Conservation (phyloP, 164 flowering plant species). For the grape (Vitis vinifera) region DNA sequence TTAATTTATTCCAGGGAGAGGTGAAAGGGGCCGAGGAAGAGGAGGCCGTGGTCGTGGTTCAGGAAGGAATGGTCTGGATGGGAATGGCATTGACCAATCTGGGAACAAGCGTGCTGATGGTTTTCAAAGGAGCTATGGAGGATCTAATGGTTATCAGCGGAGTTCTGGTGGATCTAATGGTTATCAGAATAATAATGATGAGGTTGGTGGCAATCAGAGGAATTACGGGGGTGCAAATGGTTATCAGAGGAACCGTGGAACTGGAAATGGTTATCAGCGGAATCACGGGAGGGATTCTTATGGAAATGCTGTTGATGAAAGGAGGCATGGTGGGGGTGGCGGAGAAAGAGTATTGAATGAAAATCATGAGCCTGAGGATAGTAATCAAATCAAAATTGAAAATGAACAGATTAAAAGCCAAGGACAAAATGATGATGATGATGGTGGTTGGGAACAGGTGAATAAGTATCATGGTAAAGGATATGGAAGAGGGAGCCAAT, state of each 20-base stretch:
- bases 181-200: not conserved
- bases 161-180: slow-evolving; percentile 1
- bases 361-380: slow-evolving; percentile 19
- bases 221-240: not conserved
- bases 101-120: slow-evolving; percentile 15
- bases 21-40: slow-evolving; percentile 25
- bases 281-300: slow-evolving; percentile 10
- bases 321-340: slow-evolving; percentile 16
- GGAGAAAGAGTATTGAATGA: slow-evolving; percentile 22
- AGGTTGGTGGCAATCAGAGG: not conserved
- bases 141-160: slow-evolving; percentile 18
- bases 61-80: slow-evolving; percentile 13
- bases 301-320: slow-evolving; percentile 10
- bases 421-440: not conserved
- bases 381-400: slow-evolving; percentile 10
- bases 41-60: slow-evolving; percentile 19
- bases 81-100: slow-evolving; percentile 13
- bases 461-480: slow-evolving; percentile 2
- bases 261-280: too few relatives aligned
- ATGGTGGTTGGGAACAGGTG: slow-evolving; percentile 14
- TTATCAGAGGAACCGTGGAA: not conserved
- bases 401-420: slow-evolving; percentile 1
- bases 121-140: slow-evolving; percentile 14
- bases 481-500: slow-evolving; percentile 10
- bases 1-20: slow-evolving; percentile 16